Percentiles rank a stretch among this genome's conserved stretches.
Evolutionary conservation across 192 early-diverging fungal species (phyloP).

Genomic region (Gryganskiella cystojenkinii): DNA sequence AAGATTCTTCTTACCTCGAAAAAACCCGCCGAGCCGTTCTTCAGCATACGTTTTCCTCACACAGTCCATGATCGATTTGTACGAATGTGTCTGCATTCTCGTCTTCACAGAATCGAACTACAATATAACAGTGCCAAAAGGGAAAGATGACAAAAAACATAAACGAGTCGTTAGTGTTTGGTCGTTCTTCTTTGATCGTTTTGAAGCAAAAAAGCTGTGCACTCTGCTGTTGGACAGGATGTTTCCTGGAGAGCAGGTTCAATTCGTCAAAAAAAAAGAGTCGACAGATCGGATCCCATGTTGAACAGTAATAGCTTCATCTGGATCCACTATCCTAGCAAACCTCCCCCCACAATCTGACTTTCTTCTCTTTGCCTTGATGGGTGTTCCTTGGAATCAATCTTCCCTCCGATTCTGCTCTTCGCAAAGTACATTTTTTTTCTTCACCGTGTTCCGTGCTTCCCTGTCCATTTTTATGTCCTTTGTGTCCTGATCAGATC

Average conservation of each 20-base stretch:
- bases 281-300: not conserved
- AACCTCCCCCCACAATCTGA: too few species aligned
- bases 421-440: too few species aligned
- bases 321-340: too few species aligned
- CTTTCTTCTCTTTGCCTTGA: too few species aligned
- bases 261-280: not conserved
- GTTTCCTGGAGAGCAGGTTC: not conserved
- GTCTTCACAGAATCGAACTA: conserved; percentile 97
- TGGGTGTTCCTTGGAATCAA: too few species aligned
- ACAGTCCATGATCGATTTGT: conserved; percentile 81
- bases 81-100: conserved; percentile 94
- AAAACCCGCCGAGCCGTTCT: conserved; percentile 90
- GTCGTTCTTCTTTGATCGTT: too few species aligned
- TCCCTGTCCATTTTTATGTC: not conserved
- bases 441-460: not conserved
- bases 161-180: too few species aligned
- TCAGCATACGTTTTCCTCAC: conserved; percentile 77
- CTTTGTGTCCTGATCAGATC: conserved; percentile 15
- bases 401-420: too few species aligned
- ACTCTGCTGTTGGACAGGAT: not conserved
- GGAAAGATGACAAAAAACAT: too few species aligned
- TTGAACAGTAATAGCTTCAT: too few species aligned
- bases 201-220: too few species aligned
- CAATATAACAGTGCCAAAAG: too few species aligned
- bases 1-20: conserved; percentile 68